phyloP scores from a whole-genome alignment of 2,329 filamentous ascomycete genomes.

The Mycosphaerella sp. region DNA sequence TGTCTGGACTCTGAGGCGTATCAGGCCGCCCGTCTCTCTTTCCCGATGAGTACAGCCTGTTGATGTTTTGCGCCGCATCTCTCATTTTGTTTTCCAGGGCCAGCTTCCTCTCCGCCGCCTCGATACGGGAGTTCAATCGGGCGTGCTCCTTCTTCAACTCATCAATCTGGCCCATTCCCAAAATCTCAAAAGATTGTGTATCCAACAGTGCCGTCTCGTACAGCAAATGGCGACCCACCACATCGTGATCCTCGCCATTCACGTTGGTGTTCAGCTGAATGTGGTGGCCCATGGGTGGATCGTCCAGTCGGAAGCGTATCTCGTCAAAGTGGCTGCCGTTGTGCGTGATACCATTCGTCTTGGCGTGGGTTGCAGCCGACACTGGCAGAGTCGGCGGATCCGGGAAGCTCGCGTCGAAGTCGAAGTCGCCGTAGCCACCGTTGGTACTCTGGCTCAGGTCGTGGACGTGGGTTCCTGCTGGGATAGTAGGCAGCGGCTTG shows the following conservation, averaged over 20 bases:
- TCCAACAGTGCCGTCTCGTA: constrained; percentile 90
- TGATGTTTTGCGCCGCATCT: constrained; percentile 83
- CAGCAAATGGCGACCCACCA: constrained; percentile 78
- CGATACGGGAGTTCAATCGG: constrained; percentile 66
- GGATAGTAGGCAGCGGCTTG: constrained; percentile 11
- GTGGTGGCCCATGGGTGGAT: constrained; percentile 20
- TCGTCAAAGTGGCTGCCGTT: constrained; percentile 17
- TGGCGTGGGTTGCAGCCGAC: constrained; percentile 5
- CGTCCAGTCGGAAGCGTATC: constrained; percentile 22
- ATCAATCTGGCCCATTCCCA: constrained; percentile 89
- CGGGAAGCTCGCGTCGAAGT: constrained; percentile 18
- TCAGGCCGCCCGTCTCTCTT: constrained; percentile 45
- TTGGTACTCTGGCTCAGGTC: constrained; percentile 12
- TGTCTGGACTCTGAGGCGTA: constrained; percentile 43
- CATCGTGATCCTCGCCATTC: constrained; percentile 39
- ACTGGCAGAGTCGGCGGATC: constrained; percentile 10
- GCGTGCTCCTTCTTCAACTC: constrained; percentile 80
- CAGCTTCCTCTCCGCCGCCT: constrained; percentile 74
- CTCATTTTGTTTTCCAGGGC: constrained; percentile 88
- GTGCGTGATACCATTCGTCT: constrained; percentile 12
- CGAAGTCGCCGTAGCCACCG: constrained; percentile 23
- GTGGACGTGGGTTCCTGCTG: constrained; percentile 8
- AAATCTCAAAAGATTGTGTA: constrained; percentile 74
- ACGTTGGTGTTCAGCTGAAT: constrained; percentile 28
- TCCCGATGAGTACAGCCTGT: constrained; percentile 59